Percentiles rank a stretch among this genome's conserved stretches.
phyloP scores from a whole-genome alignment of 768 basidiomycete species.

The Termitomyces sp. region DNA sequence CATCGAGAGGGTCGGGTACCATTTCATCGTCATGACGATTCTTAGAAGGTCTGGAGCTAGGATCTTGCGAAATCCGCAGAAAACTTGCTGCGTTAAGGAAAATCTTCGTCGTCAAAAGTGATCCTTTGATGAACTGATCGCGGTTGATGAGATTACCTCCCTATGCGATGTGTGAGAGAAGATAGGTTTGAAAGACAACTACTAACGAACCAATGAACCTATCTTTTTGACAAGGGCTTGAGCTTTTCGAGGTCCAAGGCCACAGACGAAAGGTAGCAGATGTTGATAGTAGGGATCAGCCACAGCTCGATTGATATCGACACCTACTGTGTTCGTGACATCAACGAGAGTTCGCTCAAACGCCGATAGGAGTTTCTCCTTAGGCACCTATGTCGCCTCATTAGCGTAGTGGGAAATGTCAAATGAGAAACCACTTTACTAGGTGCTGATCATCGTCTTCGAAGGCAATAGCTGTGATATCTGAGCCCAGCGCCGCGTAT shows the following conservation, averaged over 20 bases:
- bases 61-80: constrained; percentile 79
- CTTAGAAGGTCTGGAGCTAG: constrained; percentile 59
- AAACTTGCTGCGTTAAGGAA: constrained; percentile 94
- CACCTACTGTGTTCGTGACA: constrained; percentile 87
- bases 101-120: constrained; percentile 80
- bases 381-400: constrained; percentile 60
- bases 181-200: constrained; percentile 7
- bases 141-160: constrained; percentile 87
- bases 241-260: constrained; percentile 93
- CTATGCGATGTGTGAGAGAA: constrained; percentile 36
- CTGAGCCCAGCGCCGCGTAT: constrained; percentile 84
- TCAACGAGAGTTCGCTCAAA: constrained; percentile 91
- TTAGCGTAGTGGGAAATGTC: constrained; percentile 6
- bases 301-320: constrained; percentile 93
- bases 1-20: constrained; percentile 86
- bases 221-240: constrained; percentile 83
- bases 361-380: constrained; percentile 76
- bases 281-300: constrained; percentile 86
- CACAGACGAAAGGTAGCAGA: constrained; percentile 87
- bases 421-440: constrained; percentile 40
- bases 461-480: constrained; percentile 81
- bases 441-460: constrained; percentile 86
- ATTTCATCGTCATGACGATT: constrained; percentile 67
- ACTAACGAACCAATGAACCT: constrained; percentile 57
- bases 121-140: constrained; percentile 80